Conservation (phyloP, 164 flowering plant genomes). For the Nymphaea colorata region DNA sequence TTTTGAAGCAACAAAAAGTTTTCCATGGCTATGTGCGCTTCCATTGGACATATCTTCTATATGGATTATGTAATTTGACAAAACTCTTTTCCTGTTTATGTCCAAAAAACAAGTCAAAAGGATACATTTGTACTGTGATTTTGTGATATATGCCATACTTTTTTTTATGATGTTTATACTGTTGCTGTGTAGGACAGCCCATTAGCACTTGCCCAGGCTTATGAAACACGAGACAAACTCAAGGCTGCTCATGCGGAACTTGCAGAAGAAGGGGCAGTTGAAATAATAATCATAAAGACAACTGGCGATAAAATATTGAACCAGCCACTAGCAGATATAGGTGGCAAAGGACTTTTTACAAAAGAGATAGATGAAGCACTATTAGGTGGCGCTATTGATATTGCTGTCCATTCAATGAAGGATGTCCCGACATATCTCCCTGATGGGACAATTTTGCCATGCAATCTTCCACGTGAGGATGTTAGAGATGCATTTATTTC, state of each 20-base stretch:
- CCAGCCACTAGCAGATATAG: constrained; percentile 2
- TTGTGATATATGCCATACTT: too few relatives aligned
- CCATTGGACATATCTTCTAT: too few relatives aligned
- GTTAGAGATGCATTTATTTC: constrained; percentile 2
- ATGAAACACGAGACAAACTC: constrained; percentile 2
- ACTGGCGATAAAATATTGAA: constrained; percentile 1
- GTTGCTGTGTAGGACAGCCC: constrained; percentile 1
- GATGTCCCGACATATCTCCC: not conserved
- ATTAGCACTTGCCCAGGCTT: constrained; percentile 2
- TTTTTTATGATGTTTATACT: not conserved
- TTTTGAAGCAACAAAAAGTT: too few relatives aligned
- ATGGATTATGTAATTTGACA: too few relatives aligned
- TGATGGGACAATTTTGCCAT: constrained; percentile 1
- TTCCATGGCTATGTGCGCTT: too few relatives aligned
- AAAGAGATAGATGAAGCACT: constrained; percentile 3
- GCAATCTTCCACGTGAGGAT: constrained; percentile 3
- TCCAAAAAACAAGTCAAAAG: too few relatives aligned
- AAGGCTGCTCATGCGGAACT: not conserved
- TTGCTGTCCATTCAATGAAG: constrained; percentile 3
- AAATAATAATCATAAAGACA: constrained; percentile 1
- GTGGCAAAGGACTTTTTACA: constrained; percentile 1
- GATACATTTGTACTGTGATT: too few relatives aligned
- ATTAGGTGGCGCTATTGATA: not conserved
- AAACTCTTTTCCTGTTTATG: too few relatives aligned
- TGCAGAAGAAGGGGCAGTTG: constrained; percentile 2